A percentile compares a stretch with the other conserved stretches of the same genome.
phyloP scores from a whole-genome alignment of 164 flowering plant genomes.

The Taxillus chinensis region DNA sequence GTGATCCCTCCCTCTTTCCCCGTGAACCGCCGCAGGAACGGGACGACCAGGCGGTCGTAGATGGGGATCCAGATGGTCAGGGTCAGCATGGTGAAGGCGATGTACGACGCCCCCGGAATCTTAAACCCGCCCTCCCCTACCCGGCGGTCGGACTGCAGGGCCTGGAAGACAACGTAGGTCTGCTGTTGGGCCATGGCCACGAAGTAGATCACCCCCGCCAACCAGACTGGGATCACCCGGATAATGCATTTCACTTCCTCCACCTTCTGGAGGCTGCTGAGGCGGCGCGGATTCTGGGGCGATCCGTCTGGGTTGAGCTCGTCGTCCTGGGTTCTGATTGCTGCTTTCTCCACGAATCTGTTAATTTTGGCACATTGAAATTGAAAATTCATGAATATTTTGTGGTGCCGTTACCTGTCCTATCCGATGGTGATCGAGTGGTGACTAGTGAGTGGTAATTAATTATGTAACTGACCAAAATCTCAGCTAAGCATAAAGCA shows the following conservation, averaged over 20 bases:
- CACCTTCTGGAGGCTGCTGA: slow-evolving; percentile 30
- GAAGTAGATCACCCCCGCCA: slow-evolving; percentile 24
- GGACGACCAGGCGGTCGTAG: slow-evolving; percentile 29
- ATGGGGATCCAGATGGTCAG: slow-evolving; percentile 29
- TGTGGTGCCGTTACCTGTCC: too few relatives aligned
- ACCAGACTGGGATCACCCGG: slow-evolving; percentile 33
- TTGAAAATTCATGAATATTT: too few relatives aligned
- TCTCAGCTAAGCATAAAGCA: too few relatives aligned
- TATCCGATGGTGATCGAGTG: too few relatives aligned
- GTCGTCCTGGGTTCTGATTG: slow-evolving; percentile 23
- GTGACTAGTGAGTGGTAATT: too few relatives aligned
- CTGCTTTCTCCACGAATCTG: slow-evolving; percentile 30
- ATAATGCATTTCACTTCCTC: slow-evolving; percentile 32
- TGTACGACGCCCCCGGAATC: slow-evolving; percentile 32
- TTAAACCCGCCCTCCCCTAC: slow-evolving; percentile 20
- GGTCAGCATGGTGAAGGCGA: slow-evolving; percentile 25
- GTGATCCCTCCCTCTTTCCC: slow-evolving; percentile 26
- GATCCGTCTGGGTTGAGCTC: slow-evolving; percentile 21
- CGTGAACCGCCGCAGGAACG: slow-evolving; percentile 21
- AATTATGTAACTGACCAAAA: too few relatives aligned
- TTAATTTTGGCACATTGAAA: too few relatives aligned
- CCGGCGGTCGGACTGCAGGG: slow-evolving; percentile 33
- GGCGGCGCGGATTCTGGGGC: slow-evolving; percentile 24
- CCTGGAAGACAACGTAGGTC: slow-evolving; percentile 34
- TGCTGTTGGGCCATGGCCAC: slow-evolving; percentile 19